A percentile compares a stretch with the other conserved stretches of the same genome.
phyloP scores from a whole-genome alignment of 2,329 filamentous ascomycete genomes.

The Verticillium alfalfae region DNA sequence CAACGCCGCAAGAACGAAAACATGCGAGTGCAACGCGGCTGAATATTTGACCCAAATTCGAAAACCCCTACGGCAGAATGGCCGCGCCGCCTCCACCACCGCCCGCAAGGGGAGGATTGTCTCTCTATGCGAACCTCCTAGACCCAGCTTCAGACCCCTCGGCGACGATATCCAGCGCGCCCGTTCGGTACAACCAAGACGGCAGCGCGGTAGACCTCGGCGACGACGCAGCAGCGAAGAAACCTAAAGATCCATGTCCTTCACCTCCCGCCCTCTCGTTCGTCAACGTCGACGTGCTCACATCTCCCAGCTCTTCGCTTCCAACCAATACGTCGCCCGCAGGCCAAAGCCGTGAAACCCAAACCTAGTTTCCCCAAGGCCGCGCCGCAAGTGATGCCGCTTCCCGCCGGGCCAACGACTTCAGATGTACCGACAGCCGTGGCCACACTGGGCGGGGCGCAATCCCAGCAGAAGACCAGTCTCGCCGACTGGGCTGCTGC shows the following conservation, averaged over 20 bases:
- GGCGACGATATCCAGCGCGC: constrained; percentile 71
- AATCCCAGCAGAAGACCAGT: constrained; percentile 55
- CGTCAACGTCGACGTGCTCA: neutral
- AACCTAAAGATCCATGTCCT: constrained; percentile 41
- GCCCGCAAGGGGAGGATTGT: constrained; percentile 48
- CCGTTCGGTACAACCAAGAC: constrained; percentile 63
- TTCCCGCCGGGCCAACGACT: constrained; percentile 19
- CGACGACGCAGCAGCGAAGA: constrained; percentile 51
- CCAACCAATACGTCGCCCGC: constrained; percentile 77
- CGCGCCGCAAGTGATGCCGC: constrained; percentile 20
- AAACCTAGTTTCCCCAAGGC: constrained; percentile 57
- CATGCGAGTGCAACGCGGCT: neutral
- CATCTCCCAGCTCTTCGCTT: constrained; percentile 65
- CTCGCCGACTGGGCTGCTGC: constrained; percentile 76
- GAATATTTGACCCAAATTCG: too few relatives aligned
- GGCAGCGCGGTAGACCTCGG: constrained; percentile 39
- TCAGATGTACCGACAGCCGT: constrained; percentile 14
- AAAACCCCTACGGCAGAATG: constrained; percentile 4
- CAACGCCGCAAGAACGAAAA: too few relatives aligned
- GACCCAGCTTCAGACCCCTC: constrained; percentile 46
- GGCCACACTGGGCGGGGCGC: constrained; percentile 15
- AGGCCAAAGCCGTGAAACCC: constrained; percentile 50
- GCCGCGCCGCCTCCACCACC: constrained; percentile 30
- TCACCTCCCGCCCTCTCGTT: constrained; percentile 1
- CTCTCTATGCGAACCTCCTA: constrained; percentile 80